Evolutionary conservation across 176 grass and related monocot genomes (phyloP), one percentile per base, ranked within the genome.

Genomic region (Carex kokanica): DNA sequence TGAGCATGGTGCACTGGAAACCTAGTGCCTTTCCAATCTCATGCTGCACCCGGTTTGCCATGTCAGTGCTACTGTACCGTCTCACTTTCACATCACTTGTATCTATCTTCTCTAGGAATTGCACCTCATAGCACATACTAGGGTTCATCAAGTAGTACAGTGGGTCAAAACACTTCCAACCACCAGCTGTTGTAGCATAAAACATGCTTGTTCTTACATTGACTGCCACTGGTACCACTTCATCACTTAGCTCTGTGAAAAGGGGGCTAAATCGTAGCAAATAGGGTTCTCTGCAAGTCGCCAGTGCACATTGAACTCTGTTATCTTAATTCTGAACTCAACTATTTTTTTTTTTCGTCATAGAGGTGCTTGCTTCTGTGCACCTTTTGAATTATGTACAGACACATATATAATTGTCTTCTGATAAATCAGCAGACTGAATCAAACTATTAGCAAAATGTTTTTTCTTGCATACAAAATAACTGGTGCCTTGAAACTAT

Each of bases 181-280:
- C 91, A 0, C 82, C 85, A 0, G 94, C 91, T 3, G 91, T 97
- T 45, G 94, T 94, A 11, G 88, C 86, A 64, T 97, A 90, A 83
- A 94, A 94, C 89, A 92, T 94, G 75, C 80, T 78, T 4, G 89
- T 89, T 59, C 83, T 83, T n/a, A 89, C 78, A 78, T 82, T 53
- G 20, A 92, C n/a, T 0, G 88, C 88, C 1, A 97, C 84, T 18
- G 91, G 94, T 9, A 97, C 79, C 2, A 92, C 82, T 24, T 86
- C 88, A 67, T 91, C 85, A 55, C 73, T 67, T 20, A 97, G 86
- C 89, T 97, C 91, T 4, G 89, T 59, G 61, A 94, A 91, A 1
- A 97, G 80, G 51, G 91, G 89, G 86, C 89, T 92, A 64, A 97
- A 97, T 5, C 94, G 86, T 4, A 97, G 89, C 8, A 97, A 80